These are phyloP conservation scores for Stygiomarasmius scandens DNA, from an alignment of 1,284 basidiomycete species.

Conservation along the genomic window DNA sequence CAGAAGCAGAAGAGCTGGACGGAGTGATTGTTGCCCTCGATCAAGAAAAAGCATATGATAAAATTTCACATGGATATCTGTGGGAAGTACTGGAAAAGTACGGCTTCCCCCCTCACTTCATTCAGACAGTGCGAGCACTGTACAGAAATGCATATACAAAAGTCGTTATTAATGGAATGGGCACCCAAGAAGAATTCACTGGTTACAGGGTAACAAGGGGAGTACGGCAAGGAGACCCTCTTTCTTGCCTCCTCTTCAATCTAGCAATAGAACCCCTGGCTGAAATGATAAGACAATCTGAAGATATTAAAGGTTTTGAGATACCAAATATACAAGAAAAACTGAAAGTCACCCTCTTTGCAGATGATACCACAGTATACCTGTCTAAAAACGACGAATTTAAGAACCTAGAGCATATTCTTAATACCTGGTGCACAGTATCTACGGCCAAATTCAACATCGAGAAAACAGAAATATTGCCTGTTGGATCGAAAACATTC, in stretches of 20 bases:
- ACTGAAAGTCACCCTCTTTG: constrained; percentile 29
- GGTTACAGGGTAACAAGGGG: constrained; percentile 15
- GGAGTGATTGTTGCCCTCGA: constrained; percentile 15
- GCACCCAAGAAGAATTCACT: not conserved
- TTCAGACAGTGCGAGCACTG: constrained; percentile 15
- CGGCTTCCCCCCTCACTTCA: constrained; percentile 17
- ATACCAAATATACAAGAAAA: constrained; percentile 16
- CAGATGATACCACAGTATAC: constrained; percentile 33
- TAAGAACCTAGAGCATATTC: constrained; percentile 18
- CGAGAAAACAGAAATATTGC: constrained; percentile 37
- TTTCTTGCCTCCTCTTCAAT: constrained; percentile 34
- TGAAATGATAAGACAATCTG: constrained; percentile 16
- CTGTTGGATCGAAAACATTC: constrained; percentile 25
- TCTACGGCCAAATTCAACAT: constrained; percentile 37
- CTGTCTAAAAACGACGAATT: constrained; percentile 23
- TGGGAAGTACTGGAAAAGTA: constrained; percentile 15
- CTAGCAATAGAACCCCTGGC: constrained; percentile 28
- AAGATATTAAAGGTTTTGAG: constrained; percentile 18
- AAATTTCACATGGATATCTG: constrained; percentile 20
- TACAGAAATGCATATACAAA: constrained; percentile 20
- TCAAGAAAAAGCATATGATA: constrained; percentile 6
- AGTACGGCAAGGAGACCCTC: constrained; percentile 27
- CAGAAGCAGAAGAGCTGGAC: constrained; percentile 19
- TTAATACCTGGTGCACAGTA: constrained; percentile 31
- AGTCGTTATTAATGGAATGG: constrained; percentile 23